Conservation (phyloP, 78 protist species). For the Polysphondylium violaceum region DNA sequence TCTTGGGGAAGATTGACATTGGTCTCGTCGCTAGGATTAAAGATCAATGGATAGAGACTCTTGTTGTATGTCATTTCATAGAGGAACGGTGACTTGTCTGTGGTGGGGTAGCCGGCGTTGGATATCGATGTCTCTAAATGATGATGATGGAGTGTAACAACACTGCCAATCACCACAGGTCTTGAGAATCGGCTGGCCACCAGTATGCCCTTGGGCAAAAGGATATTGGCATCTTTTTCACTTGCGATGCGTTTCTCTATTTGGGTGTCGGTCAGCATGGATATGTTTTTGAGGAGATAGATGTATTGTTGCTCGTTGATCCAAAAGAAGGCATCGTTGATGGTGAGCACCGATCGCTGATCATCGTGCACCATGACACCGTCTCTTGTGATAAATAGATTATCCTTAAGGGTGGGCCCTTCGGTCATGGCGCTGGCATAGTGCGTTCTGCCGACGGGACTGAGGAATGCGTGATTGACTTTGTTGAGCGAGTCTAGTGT, state of each 20-base stretch:
- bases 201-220: conserved; percentile 35
- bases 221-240: neutral
- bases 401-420: conserved; percentile 73
- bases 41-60: conserved; percentile 73
- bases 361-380: conserved; percentile 7
- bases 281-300: neutral
- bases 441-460: conserved; percentile 79
- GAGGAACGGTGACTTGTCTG: conserved; percentile 80
- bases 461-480: conserved; percentile 67
- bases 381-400: conserved; percentile 75
- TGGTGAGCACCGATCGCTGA: conserved; percentile 33
- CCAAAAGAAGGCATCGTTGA: conserved; percentile 61
- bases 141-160: conserved; percentile 74
- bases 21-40: conserved; percentile 1
- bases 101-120: conserved; percentile 66
- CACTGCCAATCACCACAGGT: conserved; percentile 60
- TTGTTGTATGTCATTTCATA: conserved; percentile 80
- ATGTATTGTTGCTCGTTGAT: conserved; percentile 8
- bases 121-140: conserved; percentile 28
- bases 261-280: neutral
- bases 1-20: conserved; percentile 64
- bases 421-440: conserved; percentile 50
- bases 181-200: conserved; percentile 39
- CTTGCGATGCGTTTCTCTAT: neutral
- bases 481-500: neutral